Conservation (phyloP, 2,329 filamentous ascomycete species). For the Fusarium citri region DNA sequence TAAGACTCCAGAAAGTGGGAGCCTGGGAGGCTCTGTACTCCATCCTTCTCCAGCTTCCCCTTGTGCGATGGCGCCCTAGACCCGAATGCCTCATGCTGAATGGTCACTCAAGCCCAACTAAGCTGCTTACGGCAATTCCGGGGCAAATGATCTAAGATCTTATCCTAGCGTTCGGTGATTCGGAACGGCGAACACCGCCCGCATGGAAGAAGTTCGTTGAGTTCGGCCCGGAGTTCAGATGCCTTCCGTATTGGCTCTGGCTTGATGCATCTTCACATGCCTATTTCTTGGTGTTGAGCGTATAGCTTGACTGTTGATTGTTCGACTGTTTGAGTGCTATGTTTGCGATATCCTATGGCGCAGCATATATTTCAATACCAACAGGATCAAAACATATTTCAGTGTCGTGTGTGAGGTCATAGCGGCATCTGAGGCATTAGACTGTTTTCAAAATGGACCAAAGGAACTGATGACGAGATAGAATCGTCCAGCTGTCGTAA, state of each 20-base stretch:
- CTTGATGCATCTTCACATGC: conserved; percentile 6
- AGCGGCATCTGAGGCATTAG: conserved; percentile 21
- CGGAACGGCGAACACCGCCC: conserved; percentile 48
- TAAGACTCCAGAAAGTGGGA: conserved; percentile 33
- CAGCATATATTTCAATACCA: not conserved
- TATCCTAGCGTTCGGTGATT: conserved; percentile 47
- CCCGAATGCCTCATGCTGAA: conserved; percentile 36
- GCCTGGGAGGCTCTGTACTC: conserved; percentile 46
- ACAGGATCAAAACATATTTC: not conserved
- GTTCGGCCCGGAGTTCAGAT: conserved; percentile 37
- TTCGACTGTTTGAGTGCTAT: not conserved
- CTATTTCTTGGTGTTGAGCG: not conserved
- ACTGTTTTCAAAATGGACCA: conserved; percentile 19
- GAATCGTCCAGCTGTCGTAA: conserved; percentile 23
- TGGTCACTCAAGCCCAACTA: conserved; percentile 36
- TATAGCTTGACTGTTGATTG: not conserved
- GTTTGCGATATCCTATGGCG: not conserved
- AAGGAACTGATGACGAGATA: conserved; percentile 8
- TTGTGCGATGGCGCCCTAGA: conserved; percentile 45
- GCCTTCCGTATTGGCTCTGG: conserved; percentile 27
- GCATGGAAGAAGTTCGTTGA: conserved; percentile 27
- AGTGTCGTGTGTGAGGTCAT: not conserved
- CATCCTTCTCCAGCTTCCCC: conserved; percentile 48
- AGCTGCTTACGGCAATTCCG: conserved; percentile 48
- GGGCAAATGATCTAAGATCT: conserved; percentile 52